Percentiles rank a stretch among this genome's conserved stretches.
Conservation (phyloP, 306 rosid species). For the Myrica gale region DNA sequence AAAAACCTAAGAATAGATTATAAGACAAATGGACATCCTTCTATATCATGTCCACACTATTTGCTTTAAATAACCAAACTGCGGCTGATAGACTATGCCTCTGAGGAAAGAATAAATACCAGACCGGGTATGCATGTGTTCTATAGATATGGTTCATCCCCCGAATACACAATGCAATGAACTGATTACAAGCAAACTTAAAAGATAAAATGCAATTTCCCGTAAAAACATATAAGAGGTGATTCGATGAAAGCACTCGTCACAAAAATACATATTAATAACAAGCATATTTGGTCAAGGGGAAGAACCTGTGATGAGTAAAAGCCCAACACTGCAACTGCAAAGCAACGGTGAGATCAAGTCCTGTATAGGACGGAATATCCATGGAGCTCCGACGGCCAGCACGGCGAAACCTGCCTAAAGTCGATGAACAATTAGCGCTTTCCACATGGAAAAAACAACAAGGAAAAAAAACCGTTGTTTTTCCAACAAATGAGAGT, state of each 20-base stretch:
- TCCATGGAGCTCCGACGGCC: conserved; percentile 75
- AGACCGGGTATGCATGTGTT: background rate
- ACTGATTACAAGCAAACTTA: background rate
- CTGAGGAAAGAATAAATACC: background rate
- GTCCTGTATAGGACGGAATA: conserved; percentile 48
- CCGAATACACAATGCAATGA: background rate
- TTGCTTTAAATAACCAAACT: background rate
- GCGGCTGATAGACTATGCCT: background rate
- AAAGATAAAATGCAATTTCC: background rate
- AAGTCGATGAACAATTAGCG: conserved; percentile 35
- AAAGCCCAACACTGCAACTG: conserved; percentile 76
- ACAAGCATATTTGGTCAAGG: conserved; percentile 16
- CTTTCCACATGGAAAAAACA: conserved; percentile 1
- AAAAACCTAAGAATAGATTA: background rate
- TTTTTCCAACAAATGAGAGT: background rate
- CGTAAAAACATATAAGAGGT: background rate
- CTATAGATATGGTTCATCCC: background rate
- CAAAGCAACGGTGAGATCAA: conserved; percentile 65
- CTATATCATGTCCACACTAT: background rate
- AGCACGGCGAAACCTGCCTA: conserved; percentile 74
- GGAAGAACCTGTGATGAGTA: conserved; percentile 70
- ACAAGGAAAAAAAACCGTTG: background rate
- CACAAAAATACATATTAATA: conserved; percentile 11
- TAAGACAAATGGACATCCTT: background rate
- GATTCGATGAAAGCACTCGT: conserved; percentile 8